A percentile compares a stretch with the other conserved stretches of the same genome.
These are phyloP conservation scores for Claviceps arundinis DNA, from an alignment of 2,329 filamentous ascomycete genomes.

Conservation along the genomic window DNA sequence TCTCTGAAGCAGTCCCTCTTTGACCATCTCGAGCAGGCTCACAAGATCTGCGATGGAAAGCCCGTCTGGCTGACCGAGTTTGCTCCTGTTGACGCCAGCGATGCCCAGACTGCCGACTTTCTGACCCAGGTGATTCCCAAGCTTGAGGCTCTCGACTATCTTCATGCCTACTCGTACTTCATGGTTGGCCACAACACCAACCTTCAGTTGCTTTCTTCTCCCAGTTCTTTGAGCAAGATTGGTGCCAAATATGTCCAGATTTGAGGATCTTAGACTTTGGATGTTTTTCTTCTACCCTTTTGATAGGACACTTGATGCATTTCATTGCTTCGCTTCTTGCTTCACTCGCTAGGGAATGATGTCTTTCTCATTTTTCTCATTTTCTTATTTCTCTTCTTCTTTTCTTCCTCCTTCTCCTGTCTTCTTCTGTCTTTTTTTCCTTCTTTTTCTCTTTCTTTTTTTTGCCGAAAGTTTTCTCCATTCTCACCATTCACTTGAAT, in stretches of 20 bases:
- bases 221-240: conserved; percentile 27
- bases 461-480: neutral
- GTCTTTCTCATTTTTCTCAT: conserved; percentile 6
- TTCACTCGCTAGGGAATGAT: conserved; percentile 22
- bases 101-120: conserved; percentile 32
- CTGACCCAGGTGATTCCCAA: conserved; percentile 32
- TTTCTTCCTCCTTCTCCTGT: neutral
- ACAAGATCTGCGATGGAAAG: conserved; percentile 32
- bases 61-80: conserved; percentile 55
- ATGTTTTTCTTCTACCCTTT: neutral
- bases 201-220: conserved; percentile 27
- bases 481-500: neutral
- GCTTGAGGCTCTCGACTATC: conserved; percentile 36
- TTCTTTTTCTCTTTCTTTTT: neutral
- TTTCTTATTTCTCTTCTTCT: neutral
- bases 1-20: conserved; percentile 44
- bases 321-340: conserved; percentile 21
- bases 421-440: conserved; percentile 1
- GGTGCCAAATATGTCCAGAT: conserved; percentile 36
- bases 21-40: conserved; percentile 34
- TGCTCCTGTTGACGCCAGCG: conserved; percentile 31
- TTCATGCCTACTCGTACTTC: conserved; percentile 46
- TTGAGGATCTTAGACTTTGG: conserved; percentile 5
- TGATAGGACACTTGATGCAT: neutral
- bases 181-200: conserved; percentile 24